phyloP scores from a whole-genome alignment of 768 basidiomycete genomes.

The Pleurotus ostreatus region DNA sequence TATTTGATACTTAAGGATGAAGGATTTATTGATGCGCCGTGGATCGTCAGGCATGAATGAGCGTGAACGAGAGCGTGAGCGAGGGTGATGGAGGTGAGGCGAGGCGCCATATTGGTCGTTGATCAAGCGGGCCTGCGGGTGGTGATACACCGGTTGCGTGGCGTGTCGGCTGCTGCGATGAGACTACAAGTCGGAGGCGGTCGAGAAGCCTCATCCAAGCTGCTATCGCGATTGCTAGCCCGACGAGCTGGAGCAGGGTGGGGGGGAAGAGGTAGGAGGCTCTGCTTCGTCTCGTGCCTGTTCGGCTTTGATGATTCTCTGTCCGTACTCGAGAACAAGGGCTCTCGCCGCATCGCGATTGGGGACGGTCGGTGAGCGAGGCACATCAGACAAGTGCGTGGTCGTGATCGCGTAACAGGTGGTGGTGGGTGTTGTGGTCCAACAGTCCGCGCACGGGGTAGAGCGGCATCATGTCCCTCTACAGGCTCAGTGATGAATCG shows the following conservation, averaged over 20 bases:
- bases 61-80: conserved; percentile 12
- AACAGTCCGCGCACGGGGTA: too few relatives aligned
- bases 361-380: too few relatives aligned
- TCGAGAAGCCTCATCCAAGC: conserved; percentile 20
- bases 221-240: conserved; percentile 40
- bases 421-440: too few relatives aligned
- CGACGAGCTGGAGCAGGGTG: conserved; percentile 27
- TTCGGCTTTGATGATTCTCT: conserved; percentile 47
- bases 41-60: neutral
- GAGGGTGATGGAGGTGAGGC: neutral
- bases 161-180: neutral
- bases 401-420: too few relatives aligned
- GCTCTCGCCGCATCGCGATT: neutral
- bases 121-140: neutral
- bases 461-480: too few relatives aligned
- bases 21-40: too few relatives aligned
- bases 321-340: conserved; percentile 41
- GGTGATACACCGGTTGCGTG: neutral
- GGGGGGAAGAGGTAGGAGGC: conserved; percentile 37
- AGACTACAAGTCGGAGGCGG: neutral
- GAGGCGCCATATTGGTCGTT: neutral
- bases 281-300: conserved; percentile 52
- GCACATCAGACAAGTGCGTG: too few relatives aligned
- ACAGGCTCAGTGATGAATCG: too few relatives aligned
- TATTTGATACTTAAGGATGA: too few relatives aligned